These are phyloP conservation scores for Monascus purpureus DNA, from an alignment of 495 filamentous ascomycete genomes.

Conservation along the genomic window DNA sequence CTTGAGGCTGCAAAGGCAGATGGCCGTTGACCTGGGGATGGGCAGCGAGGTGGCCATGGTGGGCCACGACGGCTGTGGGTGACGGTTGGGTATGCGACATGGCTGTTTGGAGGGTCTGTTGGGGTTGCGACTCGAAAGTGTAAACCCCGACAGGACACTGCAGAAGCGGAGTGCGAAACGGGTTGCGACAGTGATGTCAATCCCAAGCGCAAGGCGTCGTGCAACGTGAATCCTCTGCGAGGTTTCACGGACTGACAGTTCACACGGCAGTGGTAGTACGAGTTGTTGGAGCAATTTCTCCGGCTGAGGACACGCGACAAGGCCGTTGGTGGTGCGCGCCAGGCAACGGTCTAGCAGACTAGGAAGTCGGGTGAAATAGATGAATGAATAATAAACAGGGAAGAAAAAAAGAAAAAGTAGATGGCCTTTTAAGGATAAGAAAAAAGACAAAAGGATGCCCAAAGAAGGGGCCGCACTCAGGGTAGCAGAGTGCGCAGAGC, in stretches of 20 bases:
- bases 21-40: slow-evolving; percentile 40
- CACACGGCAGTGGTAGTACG: not conserved
- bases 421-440: too few species aligned
- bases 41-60: slow-evolving; percentile 34
- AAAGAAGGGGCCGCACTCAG: too few species aligned
- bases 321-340: too few species aligned
- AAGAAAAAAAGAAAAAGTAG: slow-evolving; percentile 2
- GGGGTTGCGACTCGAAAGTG: too few species aligned
- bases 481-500: too few species aligned
- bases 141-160: too few species aligned
- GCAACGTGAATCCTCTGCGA: slow-evolving; percentile 4
- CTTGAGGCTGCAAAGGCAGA: slow-evolving; percentile 38
- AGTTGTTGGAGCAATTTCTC: not conserved
- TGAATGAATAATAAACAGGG: slow-evolving; percentile 1
- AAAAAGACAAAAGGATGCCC: slow-evolving; percentile 7
- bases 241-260: not conserved
- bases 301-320: not conserved
- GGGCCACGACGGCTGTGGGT: slow-evolving; percentile 35
- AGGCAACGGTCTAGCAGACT: too few species aligned
- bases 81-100: slow-evolving; percentile 41
- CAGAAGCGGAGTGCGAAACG: slow-evolving; percentile 10
- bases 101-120: too few species aligned
- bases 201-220: slow-evolving; percentile 7
- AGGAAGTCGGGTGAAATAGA: too few species aligned
- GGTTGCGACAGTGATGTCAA: slow-evolving; percentile 31